A percentile compares a stretch with the other conserved stretches of the same genome.
These are phyloP conservation scores for Staphylotrichum longicolle DNA, from an alignment of 495 filamentous ascomycete species.

Conservation along the genomic window DNA sequence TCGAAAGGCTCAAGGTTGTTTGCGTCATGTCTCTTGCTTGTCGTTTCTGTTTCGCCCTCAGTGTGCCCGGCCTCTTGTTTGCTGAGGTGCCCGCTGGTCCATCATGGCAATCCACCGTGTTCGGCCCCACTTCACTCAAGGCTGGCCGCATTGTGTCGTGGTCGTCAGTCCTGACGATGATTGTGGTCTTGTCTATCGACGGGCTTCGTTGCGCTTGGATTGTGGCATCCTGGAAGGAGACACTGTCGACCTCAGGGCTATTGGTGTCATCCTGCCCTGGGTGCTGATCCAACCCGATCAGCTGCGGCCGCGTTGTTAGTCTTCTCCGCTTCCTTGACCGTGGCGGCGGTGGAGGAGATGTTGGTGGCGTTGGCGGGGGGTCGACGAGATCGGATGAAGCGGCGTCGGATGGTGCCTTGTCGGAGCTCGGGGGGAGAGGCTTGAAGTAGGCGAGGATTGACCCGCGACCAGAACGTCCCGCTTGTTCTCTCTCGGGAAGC, in stretches of 20 bases:
- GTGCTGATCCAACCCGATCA: constrained; percentile 3
- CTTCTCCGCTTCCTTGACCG: constrained; percentile 34
- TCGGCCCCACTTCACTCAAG: constrained; percentile 3
- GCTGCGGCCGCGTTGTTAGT: constrained; percentile 34
- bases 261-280: neutral
- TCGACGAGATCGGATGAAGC: neutral
- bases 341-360: neutral
- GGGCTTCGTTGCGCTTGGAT: neutral
- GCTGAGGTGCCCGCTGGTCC: neutral
- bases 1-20: constrained; percentile 43
- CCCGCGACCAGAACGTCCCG: constrained; percentile 29
- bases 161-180: neutral
- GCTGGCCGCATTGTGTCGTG: neutral
- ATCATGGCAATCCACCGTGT: neutral
- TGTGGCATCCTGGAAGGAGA: neutral
- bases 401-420: constrained; percentile 13
- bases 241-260: neutral
- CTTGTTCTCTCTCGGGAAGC: neutral
- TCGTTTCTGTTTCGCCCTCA: constrained; percentile 18
- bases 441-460: constrained; percentile 48
- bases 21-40: constrained; percentile 38
- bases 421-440: constrained; percentile 25
- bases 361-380: constrained; percentile 16
- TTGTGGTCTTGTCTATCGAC: neutral
- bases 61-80: neutral